phyloP scores from a whole-genome alignment of 441 rosid species.

The Biscutella laevigata region DNA sequence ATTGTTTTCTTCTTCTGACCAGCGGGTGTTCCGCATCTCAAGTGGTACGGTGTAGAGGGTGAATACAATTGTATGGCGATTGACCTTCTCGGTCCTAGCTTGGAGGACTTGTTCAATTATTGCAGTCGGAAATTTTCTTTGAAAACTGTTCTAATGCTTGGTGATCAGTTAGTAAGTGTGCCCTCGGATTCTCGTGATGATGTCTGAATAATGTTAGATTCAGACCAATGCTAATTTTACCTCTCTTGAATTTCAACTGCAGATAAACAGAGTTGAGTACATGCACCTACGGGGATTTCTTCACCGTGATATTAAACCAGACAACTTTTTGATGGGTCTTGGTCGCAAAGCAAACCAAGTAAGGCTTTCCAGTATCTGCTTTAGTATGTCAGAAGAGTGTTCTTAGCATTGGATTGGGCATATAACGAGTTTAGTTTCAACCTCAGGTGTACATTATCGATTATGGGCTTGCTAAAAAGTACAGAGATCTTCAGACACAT shows the following conservation, averaged over 20 bases:
- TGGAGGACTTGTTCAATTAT: slow-evolving; percentile 60
- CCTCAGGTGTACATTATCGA: slow-evolving; percentile 47
- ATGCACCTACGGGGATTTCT: slow-evolving; percentile 66
- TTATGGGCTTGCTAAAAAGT: slow-evolving; percentile 52
- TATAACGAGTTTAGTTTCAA: not conserved
- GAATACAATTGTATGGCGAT: slow-evolving; percentile 57
- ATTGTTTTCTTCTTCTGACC: not conserved
- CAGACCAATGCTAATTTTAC: not conserved
- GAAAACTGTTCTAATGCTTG: slow-evolving; percentile 61
- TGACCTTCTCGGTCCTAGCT: slow-evolving; percentile 66
- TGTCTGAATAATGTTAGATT: not conserved
- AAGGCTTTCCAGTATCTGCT: not conserved
- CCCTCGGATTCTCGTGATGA: not conserved
- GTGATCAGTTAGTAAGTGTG: slow-evolving; percentile 57
- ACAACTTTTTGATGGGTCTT: slow-evolving; percentile 66
- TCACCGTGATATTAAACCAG: slow-evolving; percentile 73
- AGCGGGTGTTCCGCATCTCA: slow-evolving; percentile 57
- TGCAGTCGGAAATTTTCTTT: slow-evolving; percentile 46
- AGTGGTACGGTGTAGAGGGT: slow-evolving; percentile 61
- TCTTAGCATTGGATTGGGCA: not conserved
- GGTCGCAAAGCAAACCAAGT: slow-evolving; percentile 74
- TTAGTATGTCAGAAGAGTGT: not conserved
- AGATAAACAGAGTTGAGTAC: slow-evolving; percentile 65
- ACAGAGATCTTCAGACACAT: slow-evolving; percentile 47
- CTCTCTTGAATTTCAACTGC: not conserved